phyloP scores from a whole-genome alignment of 441 rosid species.

The Euphorbia schlechtendalii region DNA sequence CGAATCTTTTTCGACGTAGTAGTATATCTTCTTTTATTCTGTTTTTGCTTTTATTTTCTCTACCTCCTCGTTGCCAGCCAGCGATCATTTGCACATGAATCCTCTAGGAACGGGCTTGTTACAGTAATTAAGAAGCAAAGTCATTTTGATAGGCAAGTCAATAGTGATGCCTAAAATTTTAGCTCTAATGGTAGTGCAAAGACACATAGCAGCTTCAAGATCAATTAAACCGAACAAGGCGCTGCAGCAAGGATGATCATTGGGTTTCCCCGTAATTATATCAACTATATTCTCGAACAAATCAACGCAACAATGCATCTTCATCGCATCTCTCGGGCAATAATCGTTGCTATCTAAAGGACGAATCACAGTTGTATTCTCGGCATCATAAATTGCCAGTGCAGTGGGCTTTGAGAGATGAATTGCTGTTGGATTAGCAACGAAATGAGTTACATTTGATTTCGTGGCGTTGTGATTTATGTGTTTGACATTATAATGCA shows the following conservation, averaged over 20 bases:
- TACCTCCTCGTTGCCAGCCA: neutral
- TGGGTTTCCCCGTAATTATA: conserved; percentile 41
- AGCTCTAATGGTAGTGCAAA: conserved; percentile 21
- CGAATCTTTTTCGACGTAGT: too few relatives aligned
- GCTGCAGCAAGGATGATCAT: conserved; percentile 44
- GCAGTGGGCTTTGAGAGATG: neutral
- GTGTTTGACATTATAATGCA: too few relatives aligned
- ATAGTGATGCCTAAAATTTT: neutral
- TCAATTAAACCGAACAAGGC: conserved; percentile 20
- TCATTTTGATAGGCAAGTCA: neutral
- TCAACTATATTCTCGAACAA: conserved; percentile 35
- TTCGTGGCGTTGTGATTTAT: neutral
- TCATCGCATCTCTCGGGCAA: conserved; percentile 39
- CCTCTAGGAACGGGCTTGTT: neutral
- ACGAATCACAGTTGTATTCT: conserved; percentile 17
- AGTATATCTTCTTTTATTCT: too few relatives aligned
- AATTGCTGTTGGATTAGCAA: neutral
- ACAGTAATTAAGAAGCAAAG: conserved; percentile 3
- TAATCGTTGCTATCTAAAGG: conserved; percentile 21
- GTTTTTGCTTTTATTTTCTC: too few relatives aligned
- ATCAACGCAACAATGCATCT: conserved; percentile 53
- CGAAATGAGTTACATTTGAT: neutral
- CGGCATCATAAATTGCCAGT: neutral
- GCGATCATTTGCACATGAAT: neutral
- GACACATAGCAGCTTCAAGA: conserved; percentile 55